phyloP scores from a whole-genome alignment of 139 green algal species.

The Picochlorum sp. region DNA sequence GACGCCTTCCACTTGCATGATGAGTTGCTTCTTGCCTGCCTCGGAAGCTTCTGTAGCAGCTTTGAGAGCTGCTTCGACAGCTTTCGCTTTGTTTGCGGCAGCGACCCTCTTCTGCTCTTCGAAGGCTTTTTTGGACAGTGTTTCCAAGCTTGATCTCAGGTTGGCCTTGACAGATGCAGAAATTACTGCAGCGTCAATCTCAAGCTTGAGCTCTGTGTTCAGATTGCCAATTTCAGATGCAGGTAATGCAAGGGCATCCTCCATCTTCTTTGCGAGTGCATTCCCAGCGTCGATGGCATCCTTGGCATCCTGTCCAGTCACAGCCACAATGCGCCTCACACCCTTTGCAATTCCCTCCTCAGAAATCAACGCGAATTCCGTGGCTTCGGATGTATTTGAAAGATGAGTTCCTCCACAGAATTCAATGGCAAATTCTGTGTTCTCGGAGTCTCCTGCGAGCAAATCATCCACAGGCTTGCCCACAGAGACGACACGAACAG shows the following conservation, averaged over 20 bases:
- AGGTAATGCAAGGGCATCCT: constrained; percentile 23
- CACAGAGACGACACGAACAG: constrained; percentile 92
- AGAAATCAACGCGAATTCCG: constrained; percentile 80
- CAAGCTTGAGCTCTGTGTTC: constrained; percentile 43
- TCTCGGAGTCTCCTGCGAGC: constrained; percentile 42
- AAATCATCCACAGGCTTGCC: constrained; percentile 78
- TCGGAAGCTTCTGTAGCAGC: constrained; percentile 14
- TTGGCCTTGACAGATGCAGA: constrained; percentile 56
- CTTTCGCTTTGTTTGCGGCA: constrained; percentile 59
- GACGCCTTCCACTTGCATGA: constrained; percentile 42
- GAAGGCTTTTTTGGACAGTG: constrained; percentile 52
- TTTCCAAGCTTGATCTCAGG: constrained; percentile 55
- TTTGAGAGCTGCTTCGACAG: constrained; percentile 31
- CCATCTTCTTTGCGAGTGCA: constrained; percentile 44
- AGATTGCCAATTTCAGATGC: constrained; percentile 34
- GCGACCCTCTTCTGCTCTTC: constrained; percentile 65
- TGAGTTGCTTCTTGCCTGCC: constrained; percentile 23
- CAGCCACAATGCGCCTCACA: constrained; percentile 67
- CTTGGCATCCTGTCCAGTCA: constrained; percentile 67
- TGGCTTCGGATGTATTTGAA: constrained; percentile 67
- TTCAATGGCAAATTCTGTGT: constrained; percentile 66
- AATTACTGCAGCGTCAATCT: constrained; percentile 58
- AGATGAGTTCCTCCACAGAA: constrained; percentile 98
- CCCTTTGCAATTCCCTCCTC: constrained; percentile 96
- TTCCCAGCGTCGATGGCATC: constrained; percentile 57